Evolutionary conservation across 805 yeast species (phyloP).

Genomic region (Wickerhamiella azymoides): DNA sequence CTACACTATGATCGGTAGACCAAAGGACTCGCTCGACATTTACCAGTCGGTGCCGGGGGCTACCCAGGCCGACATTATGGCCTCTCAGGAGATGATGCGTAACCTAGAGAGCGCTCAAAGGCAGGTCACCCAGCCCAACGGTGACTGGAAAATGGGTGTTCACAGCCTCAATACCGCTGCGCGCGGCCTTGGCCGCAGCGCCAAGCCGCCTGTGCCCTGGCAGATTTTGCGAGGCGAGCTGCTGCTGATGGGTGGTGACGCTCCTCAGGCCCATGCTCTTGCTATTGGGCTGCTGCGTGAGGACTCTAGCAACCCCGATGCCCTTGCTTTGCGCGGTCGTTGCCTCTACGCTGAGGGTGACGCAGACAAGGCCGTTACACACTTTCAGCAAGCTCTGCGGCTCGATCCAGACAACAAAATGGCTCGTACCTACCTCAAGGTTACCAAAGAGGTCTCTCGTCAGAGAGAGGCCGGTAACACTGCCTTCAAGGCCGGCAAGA

Average conservation of each 20-base stretch:
- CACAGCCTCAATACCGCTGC: slow-evolving; percentile 28
- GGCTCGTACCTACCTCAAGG: slow-evolving; percentile 25
- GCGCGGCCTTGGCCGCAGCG: slow-evolving; percentile 25
- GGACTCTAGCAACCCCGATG: slow-evolving; percentile 28
- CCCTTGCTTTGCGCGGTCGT: slow-evolving; percentile 28
- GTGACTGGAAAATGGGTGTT: slow-evolving; percentile 23
- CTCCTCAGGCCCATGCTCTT: slow-evolving; percentile 26
- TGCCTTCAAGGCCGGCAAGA: slow-evolving; percentile 51
- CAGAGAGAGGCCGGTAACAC: slow-evolving; percentile 47
- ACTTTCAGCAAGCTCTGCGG: slow-evolving; percentile 29
- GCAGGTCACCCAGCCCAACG: slow-evolving; percentile 15
- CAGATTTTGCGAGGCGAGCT: slow-evolving; percentile 22
- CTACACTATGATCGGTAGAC: slow-evolving; percentile 24
- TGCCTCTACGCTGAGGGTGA: slow-evolving; percentile 29
- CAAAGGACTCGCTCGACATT: slow-evolving; percentile 24
- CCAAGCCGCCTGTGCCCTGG: slow-evolving; percentile 26
- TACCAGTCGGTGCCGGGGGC: slow-evolving; percentile 16
- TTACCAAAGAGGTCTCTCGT: slow-evolving; percentile 24
- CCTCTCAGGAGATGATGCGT: slow-evolving; percentile 27
- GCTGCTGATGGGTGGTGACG: slow-evolving; percentile 20
- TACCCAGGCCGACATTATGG: slow-evolving; percentile 18
- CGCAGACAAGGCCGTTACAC: slow-evolving; percentile 25
- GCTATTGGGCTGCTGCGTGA: slow-evolving; percentile 26
- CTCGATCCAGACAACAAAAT: slow-evolving; percentile 29
- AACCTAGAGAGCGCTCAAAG: slow-evolving; percentile 24